Conservation (phyloP, 1,284 basidiomycete genomes). For the Naganishia sp. region DNA sequence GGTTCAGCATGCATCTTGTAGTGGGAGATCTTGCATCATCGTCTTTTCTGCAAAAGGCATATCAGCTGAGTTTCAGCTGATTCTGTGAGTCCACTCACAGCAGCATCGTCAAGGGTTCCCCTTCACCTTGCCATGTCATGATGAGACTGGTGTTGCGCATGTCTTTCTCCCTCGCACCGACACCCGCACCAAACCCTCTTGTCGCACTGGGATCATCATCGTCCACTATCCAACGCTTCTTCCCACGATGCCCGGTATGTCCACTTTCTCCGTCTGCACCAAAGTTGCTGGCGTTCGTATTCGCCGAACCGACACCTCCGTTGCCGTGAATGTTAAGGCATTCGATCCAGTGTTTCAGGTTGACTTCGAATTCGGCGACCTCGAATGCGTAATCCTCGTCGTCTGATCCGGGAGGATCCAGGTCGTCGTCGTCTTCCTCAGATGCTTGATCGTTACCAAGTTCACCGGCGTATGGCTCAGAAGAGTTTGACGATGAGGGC, state of each 20-base stretch:
- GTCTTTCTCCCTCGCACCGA: constrained; percentile 8
- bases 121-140: constrained; percentile 75
- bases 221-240: constrained; percentile 30
- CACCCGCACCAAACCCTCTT: constrained; percentile 16
- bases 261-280: constrained; percentile 9
- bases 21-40: constrained; percentile 73
- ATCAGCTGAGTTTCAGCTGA: not conserved
- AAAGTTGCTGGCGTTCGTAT: constrained; percentile 37
- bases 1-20: constrained; percentile 83
- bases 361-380: constrained; percentile 71
- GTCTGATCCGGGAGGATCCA: constrained; percentile 22
- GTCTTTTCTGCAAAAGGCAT: constrained; percentile 64
- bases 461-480: constrained; percentile 24
- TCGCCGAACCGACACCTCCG: constrained; percentile 53
- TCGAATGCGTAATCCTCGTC: constrained; percentile 35
- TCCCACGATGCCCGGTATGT: constrained; percentile 17
- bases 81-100: constrained; percentile 62
- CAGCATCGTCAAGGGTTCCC: constrained; percentile 74
- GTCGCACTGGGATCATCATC: constrained; percentile 22
- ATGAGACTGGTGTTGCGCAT: constrained; percentile 68
- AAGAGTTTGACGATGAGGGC: not conserved
- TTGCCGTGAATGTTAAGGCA: constrained; percentile 91
- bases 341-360: constrained; percentile 76
- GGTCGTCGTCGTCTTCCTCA: constrained; percentile 40
- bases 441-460: constrained; percentile 37